phyloP scores from a whole-genome alignment of 2,329 filamentous ascomycete species.

The Didymella segeticola region DNA sequence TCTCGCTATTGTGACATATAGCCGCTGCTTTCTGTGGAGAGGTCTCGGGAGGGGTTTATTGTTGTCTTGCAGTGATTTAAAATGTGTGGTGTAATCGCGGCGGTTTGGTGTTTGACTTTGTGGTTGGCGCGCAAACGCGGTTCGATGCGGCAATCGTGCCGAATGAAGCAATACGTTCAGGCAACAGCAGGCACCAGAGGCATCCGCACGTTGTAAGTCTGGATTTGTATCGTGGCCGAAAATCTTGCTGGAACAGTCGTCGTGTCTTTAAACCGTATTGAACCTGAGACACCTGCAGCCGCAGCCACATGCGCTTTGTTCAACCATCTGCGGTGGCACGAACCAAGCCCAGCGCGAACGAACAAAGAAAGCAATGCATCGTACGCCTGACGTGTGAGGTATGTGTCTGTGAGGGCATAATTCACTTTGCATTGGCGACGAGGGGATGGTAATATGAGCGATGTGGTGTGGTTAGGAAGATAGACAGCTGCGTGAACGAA shows the following conservation, averaged over 20 bases:
- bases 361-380: conserved; percentile 9
- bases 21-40: not conserved
- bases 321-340: not conserved
- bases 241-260: not conserved
- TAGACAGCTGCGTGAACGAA: not conserved
- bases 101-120: not conserved
- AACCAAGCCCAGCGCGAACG: conserved; percentile 1
- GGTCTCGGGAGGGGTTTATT: not conserved
- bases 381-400: not conserved
- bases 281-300: not conserved
- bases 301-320: conserved; percentile 2
- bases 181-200: conserved; percentile 14
- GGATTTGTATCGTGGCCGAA: not conserved
- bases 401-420: not conserved
- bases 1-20: not conserved
- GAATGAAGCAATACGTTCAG: conserved; percentile 5
- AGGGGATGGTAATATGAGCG: too few relatives aligned
- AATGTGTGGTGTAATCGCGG: conserved; percentile 6
- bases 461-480: too few relatives aligned
- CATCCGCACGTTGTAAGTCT: not conserved
- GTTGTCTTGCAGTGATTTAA: conserved; percentile 1
- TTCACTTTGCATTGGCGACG: not conserved
- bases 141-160: conserved; percentile 6
- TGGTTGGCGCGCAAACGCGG: conserved; percentile 6
- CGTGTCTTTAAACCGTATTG: not conserved